Evolutionary conservation across 2,329 filamentous ascomycete species (phyloP).

Genomic region (Grosmannia clavigera): DNA sequence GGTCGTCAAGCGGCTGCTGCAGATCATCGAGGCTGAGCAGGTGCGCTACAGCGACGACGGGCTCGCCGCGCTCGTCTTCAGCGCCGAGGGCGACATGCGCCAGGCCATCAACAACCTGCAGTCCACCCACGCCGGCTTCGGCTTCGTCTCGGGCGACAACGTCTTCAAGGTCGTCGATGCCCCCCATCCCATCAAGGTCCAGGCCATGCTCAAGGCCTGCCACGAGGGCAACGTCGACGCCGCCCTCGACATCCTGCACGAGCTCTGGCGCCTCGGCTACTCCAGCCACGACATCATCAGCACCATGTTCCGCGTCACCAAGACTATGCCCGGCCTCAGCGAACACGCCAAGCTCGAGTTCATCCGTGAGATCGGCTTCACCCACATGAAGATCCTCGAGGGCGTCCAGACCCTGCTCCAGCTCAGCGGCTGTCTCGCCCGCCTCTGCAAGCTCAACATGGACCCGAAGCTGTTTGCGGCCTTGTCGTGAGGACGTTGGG

Average conservation of each 20-base stretch:
- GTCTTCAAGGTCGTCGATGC: slow-evolving; percentile 97
- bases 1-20: slow-evolving; percentile 77
- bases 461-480: slow-evolving; percentile 65
- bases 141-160: slow-evolving; percentile 94
- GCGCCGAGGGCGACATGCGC: slow-evolving; percentile 94
- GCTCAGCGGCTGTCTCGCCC: slow-evolving; percentile 80
- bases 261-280: slow-evolving; percentile 90
- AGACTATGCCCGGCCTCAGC: slow-evolving; percentile 81
- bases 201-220: slow-evolving; percentile 96
- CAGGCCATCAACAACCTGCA: slow-evolving; percentile 98
- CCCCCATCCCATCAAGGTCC: slow-evolving; percentile 94
- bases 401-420: slow-evolving; percentile 92
- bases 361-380: slow-evolving; percentile 97
- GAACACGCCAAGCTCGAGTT: slow-evolving; percentile 96
- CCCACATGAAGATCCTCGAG: slow-evolving; percentile 98
- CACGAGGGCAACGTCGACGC: slow-evolving; percentile 84
- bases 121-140: slow-evolving; percentile 84
- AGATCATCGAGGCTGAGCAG: slow-evolving; percentile 86
- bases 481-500: background rate
- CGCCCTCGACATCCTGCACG: slow-evolving; percentile 73
- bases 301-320: slow-evolving; percentile 98
- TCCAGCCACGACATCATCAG: slow-evolving; percentile 98
- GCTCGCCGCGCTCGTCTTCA: slow-evolving; percentile 90
- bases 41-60: slow-evolving; percentile 89
- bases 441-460: slow-evolving; percentile 94